Evolutionary conservation across 768 basidiomycete species (phyloP).

Genomic region (Sistotremastrum niveocremeum): DNA sequence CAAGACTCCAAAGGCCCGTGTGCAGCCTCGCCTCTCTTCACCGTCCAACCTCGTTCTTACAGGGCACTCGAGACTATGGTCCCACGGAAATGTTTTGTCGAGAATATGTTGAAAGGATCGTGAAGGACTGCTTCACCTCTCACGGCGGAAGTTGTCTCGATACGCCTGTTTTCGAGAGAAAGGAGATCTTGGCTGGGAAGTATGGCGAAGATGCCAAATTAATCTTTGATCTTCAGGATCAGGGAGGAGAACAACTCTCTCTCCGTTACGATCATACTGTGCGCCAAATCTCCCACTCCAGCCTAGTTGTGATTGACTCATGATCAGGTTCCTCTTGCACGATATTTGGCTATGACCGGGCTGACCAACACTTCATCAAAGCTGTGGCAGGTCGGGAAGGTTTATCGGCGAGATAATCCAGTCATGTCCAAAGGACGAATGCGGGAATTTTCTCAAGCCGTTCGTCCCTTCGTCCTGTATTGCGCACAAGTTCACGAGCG

Average conservation of each 20-base stretch:
- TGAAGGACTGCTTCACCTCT: slow-evolving; percentile 76
- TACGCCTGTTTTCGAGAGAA: slow-evolving; percentile 96
- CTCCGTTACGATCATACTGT: slow-evolving; percentile 92
- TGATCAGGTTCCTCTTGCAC: slow-evolving; percentile 65
- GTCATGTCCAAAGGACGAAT: slow-evolving; percentile 97
- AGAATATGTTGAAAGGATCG: slow-evolving; percentile 75
- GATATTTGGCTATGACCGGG: slow-evolving; percentile 93
- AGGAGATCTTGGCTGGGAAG: slow-evolving; percentile 91
- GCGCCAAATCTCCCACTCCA: slow-evolving; percentile 7
- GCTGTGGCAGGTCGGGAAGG: slow-evolving; percentile 97
- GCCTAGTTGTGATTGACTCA: background rate
- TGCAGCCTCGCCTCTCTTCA: slow-evolving; percentile 2
- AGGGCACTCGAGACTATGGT: slow-evolving; percentile 94
- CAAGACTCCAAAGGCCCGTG: slow-evolving; percentile 85
- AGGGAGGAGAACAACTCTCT: slow-evolving; percentile 92
- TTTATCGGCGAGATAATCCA: slow-evolving; percentile 91
- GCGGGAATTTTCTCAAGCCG: slow-evolving; percentile 97
- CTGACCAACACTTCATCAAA: slow-evolving; percentile 63
- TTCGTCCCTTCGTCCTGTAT: slow-evolving; percentile 22
- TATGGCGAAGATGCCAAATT: slow-evolving; percentile 97
- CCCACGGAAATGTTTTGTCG: slow-evolving; percentile 88
- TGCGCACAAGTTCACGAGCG: background rate
- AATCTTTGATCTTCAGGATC: slow-evolving; percentile 95
- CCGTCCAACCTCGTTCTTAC: slow-evolving; percentile 7
- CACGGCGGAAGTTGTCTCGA: slow-evolving; percentile 90